These are phyloP conservation scores for Cyberlindnera mississippiensis DNA, from an alignment of 805 yeast genomes.

Conservation along the genomic window DNA sequence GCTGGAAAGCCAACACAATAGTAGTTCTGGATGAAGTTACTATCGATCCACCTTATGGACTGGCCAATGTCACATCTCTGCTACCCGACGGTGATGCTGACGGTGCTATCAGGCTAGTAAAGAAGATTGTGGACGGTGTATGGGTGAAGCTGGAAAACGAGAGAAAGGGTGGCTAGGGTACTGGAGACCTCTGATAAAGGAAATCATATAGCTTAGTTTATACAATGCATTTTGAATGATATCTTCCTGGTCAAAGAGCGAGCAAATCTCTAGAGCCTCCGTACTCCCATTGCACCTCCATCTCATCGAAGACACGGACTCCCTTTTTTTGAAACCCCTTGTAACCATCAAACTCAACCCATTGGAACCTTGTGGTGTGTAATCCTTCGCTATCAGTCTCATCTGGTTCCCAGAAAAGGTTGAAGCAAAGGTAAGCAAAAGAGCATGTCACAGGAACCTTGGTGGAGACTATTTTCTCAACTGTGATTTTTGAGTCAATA, in stretches of 20 bases:
- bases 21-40: constrained; percentile 44
- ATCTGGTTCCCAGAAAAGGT: constrained; percentile 37
- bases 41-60: constrained; percentile 41
- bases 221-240: too few relatives aligned
- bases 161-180: constrained; percentile 48
- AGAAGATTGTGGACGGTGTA: constrained; percentile 46
- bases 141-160: constrained; percentile 42
- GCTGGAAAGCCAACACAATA: constrained; percentile 42
- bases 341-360: constrained; percentile 64
- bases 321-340: constrained; percentile 60
- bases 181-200: too few relatives aligned
- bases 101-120: constrained; percentile 37
- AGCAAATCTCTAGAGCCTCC: not conserved
- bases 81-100: constrained; percentile 10
- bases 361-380: constrained; percentile 18
- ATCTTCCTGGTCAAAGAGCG: too few relatives aligned
- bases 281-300: constrained; percentile 13
- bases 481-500: constrained; percentile 4
- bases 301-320: constrained; percentile 43
- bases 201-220: too few relatives aligned
- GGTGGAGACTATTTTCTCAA: not conserved
- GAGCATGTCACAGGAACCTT: constrained; percentile 6
- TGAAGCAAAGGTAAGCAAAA: constrained; percentile 39
- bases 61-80: constrained; percentile 23
- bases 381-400: not conserved